Evolutionary conservation across 148 eudicot genomes (phyloP).

Genomic region (Fagopyrum esculentum): DNA sequence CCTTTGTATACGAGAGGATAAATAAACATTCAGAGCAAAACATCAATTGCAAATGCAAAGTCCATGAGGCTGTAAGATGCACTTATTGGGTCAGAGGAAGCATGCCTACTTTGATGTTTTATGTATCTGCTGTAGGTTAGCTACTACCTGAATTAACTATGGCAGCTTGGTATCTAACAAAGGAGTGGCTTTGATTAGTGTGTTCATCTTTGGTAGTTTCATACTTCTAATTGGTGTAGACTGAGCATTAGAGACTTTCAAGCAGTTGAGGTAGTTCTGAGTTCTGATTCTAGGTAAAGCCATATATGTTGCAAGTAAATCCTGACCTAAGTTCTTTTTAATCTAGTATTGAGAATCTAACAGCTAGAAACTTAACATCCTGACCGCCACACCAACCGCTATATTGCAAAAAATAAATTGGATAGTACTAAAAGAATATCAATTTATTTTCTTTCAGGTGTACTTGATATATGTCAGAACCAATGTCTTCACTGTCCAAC

Average conservation of each 20-base stretch:
- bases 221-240: not conserved
- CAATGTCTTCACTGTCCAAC: not conserved
- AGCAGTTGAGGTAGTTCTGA: not conserved
- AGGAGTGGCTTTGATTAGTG: constrained; percentile 1
- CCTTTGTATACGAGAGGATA: not conserved
- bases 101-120: not conserved
- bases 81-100: not conserved
- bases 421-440: not conserved
- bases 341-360: not conserved
- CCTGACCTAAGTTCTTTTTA: not conserved
- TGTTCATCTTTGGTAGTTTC: not conserved
- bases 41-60: not conserved
- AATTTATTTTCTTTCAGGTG: constrained; percentile 7
- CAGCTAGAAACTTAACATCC: not conserved
- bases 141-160: not conserved
- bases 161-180: not conserved
- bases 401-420: not conserved
- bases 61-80: not conserved
- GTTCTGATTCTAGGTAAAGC: not conserved
- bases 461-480: not conserved
- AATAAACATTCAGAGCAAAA: not conserved
- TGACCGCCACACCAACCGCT: not conserved
- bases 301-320: not conserved
- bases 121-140: not conserved
- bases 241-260: not conserved